Conservation (phyloP, 345 rosid genomes). For the Melaleuca alternifolia region DNA sequence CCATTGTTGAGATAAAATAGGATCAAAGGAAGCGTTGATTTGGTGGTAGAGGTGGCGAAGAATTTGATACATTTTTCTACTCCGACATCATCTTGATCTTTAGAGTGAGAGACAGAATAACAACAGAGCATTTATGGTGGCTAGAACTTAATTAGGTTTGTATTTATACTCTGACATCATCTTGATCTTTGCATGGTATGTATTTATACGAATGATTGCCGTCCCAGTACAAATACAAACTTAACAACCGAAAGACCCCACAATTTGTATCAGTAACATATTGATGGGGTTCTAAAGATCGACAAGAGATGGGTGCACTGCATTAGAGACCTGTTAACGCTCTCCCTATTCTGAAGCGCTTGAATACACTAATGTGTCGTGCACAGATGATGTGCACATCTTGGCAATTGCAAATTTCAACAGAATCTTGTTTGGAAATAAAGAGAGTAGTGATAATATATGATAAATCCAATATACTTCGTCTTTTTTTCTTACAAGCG, state of each 20-base stretch:
- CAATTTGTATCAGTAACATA: background rate
- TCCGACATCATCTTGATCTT: no score
- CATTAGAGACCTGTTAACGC: background rate
- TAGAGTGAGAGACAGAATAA: no score
- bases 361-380: background rate
- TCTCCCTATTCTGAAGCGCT: background rate
- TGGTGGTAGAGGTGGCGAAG: no score
- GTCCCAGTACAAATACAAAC: no score
- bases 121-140: no score
- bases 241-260: background rate
- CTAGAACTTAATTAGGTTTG: no score
- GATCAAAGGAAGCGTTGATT: no score
- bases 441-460: background rate
- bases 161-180: no score
- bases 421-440: background rate
- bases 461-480: background rate
- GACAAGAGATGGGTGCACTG: background rate
- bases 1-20: no score
- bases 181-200: no score
- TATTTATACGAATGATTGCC: no score
- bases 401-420: background rate
- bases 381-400: background rate
- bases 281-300: background rate
- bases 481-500: background rate
- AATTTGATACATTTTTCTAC: no score